Base-by-base conservation (phyloP, 2,329 filamentous ascomycete species). In the Trichoderma sp. region DNA sequence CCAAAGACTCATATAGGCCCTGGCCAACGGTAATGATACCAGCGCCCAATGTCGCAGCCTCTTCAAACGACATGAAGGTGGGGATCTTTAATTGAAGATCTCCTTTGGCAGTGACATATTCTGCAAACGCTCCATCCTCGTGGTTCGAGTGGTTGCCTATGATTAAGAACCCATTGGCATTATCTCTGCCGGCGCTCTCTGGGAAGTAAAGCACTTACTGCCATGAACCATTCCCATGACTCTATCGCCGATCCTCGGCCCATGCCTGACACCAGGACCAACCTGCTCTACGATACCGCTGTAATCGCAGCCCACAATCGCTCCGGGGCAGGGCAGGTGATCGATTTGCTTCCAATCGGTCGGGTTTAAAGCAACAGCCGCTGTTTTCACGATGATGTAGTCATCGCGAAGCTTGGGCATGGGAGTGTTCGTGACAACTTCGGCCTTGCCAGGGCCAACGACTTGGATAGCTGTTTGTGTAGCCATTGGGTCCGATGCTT, bases 201-300 rank as follows among this genome's bases (percentile, higher is more conserved):
- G 3, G 13, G 8, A 39, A 27, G 1, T 15, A 19, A 25, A 27
- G 27, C 22, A 29, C 66, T 32, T 32, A 67, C 70, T 66, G 25
- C 81, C 82, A 61, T 83, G 80, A 2, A 70, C 73, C 19, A 79
- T 72, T 8, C 84, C 84, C 32, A 75, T 73, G 29, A 85, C 75
- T 54, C 83, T 79, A 68, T 87, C 84, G 1, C 84, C 84, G 64
- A 79, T 79, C 70, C 78, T 78, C 64, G 83, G 80, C 69, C 80
- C 80, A 56, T 61, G 48, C 17, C 74, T 80, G 25, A 83, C 80
- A 32, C 77, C 78, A 9, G 73, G 64, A 5, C 83, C 84, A 34
- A 85, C 76, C 61, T 81, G 78, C 54, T 82, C 79, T 3, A 86
- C 79, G n/a, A 81, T 71, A 48, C 84, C 83, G 35, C 80, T 79